Base-by-base conservation (phyloP, 345 rosid species). In the Brassica nigra region DNA sequence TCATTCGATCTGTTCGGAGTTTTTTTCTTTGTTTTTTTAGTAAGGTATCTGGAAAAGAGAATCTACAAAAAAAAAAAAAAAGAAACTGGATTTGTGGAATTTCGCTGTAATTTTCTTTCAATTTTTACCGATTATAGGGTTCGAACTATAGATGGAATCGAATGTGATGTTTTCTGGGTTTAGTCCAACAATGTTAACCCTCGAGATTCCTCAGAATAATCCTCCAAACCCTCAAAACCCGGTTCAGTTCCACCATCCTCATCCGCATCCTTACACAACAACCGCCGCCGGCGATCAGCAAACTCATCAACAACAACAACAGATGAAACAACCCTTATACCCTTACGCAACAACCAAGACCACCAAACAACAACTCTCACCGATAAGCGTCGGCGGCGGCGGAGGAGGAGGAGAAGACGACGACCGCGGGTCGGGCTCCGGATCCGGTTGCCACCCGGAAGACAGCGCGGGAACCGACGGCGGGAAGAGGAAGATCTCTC, bases 161-260 rank as follows among this genome's bases (percentile, higher is more conserved):
- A 86, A 83, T 89, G 23, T 15, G 20, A 52, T 52, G 84, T 89
- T 85, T 76, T 80, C 89, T 66, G 93, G 97, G 52, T 82, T 91
- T 71, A 86, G 90, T 76, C 87, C 99, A 31, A 92, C 86, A 64
- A 85, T 90, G 88, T 42, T 91, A 52, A 97, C 91, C 59, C 84
- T 93, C 66, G 98, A 93, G 81, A 85, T 84, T 85, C 84, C 97
- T 8, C 80, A 85, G 2, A 90, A 89, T 71, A 0, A 29, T 29
- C 31, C 31, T 33, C 36, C 5, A 4, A 33, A 33, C 28, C 31
- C 31, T 33, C 36, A 0, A 4, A 33, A 33, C 28, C 36, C 87
- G 3, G 85, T 82, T 27, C 83, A 82, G 31, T 73, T 88, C 11
- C 91, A 86, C 70, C 94, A 87, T 47, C 86, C 91, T 0, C 97